phyloP scores from a whole-genome alignment of 2,329 filamentous ascomycete species.

The Xylaria digitata region DNA sequence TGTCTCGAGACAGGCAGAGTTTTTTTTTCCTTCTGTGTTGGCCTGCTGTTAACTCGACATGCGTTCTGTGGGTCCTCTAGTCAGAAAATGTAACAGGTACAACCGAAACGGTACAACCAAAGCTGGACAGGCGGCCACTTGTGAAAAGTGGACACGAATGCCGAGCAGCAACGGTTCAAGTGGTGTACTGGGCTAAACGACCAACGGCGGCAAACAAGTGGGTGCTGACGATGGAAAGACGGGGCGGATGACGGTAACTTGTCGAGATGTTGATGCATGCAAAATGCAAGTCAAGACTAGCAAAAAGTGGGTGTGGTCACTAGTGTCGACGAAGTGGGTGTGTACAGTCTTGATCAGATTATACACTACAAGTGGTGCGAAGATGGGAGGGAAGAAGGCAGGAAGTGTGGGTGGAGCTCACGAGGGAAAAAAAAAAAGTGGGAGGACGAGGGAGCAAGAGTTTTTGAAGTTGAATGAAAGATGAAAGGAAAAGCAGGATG shows the following conservation, averaged over 20 bases:
- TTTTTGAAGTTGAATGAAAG: slow-evolving; percentile 14
- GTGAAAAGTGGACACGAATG: slow-evolving; percentile 48
- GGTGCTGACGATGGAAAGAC: slow-evolving; percentile 43
- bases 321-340: slow-evolving; percentile 30
- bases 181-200: slow-evolving; percentile 42
- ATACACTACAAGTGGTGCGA: slow-evolving; percentile 26
- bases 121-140: slow-evolving; percentile 36
- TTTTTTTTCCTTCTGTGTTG: slow-evolving; percentile 37
- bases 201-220: slow-evolving; percentile 44
- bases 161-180: slow-evolving; percentile 46
- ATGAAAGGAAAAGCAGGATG: slow-evolving; percentile 27
- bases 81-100: slow-evolving; percentile 46
- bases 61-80: slow-evolving; percentile 45
- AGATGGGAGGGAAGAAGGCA: slow-evolving; percentile 33
- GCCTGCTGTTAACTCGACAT: slow-evolving; percentile 40
- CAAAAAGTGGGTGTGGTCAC: slow-evolving; percentile 42
- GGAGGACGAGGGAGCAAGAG: slow-evolving; percentile 31
- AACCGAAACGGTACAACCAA: slow-evolving; percentile 42
- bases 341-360: slow-evolving; percentile 28
- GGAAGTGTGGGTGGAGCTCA: slow-evolving; percentile 39
- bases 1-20: slow-evolving; percentile 28
- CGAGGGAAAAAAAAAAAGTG: slow-evolving; percentile 35
- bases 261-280: slow-evolving; percentile 50
- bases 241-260: slow-evolving; percentile 47
- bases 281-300: slow-evolving; percentile 49